Base-by-base conservation (phyloP, 768 basidiomycete species). In the Russula compacta region DNA sequence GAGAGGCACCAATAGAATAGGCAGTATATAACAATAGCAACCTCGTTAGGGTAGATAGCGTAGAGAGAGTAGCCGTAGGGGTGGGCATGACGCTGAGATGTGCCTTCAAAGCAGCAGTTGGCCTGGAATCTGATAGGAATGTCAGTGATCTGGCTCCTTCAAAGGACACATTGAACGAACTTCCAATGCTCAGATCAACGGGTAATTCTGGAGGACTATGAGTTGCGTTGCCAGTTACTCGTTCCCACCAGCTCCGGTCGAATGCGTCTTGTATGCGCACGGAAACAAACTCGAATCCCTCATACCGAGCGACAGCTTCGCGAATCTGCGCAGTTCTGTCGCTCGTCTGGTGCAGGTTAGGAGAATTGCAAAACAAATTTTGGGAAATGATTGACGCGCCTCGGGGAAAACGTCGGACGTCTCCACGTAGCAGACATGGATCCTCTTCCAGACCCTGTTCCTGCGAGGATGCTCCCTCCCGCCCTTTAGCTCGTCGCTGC, bases 241-340 rank as follows among this genome's bases (percentile, higher is more conserved):
- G 71, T 49, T 74, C 66, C 87, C 87, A 90, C 88, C 88, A 90
- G 15, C 69, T 65, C 17, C 70, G 69, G 68, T 86, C 83, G 67
- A 92, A 92, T 1, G 87, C 87, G 70, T 89, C 79, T 71, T 92
- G 87, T 50, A 92, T 69, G 12, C 82, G 80, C 49, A 91, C 69
- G 1, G 83, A 77, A 39, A 88, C 68, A 59, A 87, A 85, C 21
- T 83, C 80, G 62, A 86, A 73, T 38, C 72, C 74, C 6, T 73
- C 71, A 58, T 84, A 83, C n/a, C 72, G 70, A 43, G 75, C 69
- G 15, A 86, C 75, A n/a, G 77, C 68, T 1, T 69, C 65, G 17
- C 72, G 73, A 19, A 85, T 74, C 36, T 82, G 82, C 24, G 81
- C 75, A 0, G 78, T 84, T 64, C 78, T 75, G 67, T 87, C 83